Conservation (phyloP, 768 basidiomycete species). For the Tylopilus sp. region DNA sequence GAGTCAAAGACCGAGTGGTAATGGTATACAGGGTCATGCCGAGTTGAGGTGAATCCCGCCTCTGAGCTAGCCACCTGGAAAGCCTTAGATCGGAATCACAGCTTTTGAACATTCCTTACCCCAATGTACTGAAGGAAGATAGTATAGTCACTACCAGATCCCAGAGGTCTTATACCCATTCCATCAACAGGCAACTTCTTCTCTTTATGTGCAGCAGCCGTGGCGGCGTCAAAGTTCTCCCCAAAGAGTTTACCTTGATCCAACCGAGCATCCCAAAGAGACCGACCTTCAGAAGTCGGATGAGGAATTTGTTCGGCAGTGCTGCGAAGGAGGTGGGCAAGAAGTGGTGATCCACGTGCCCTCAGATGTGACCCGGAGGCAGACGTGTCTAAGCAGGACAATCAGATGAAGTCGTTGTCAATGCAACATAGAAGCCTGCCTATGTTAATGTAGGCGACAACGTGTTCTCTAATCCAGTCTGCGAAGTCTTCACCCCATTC, state of each 20-base stretch:
- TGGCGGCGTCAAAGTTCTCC: slow-evolving; percentile 28
- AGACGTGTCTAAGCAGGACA: slow-evolving; percentile 44
- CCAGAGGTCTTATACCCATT: slow-evolving; percentile 55
- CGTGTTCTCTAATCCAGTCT: slow-evolving; percentile 74
- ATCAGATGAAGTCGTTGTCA: slow-evolving; percentile 35
- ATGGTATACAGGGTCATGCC: slow-evolving; percentile 65
- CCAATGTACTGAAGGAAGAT: slow-evolving; percentile 84
- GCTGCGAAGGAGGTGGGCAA: slow-evolving; percentile 68
- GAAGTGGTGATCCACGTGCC: slow-evolving; percentile 70
- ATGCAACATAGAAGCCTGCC: slow-evolving; percentile 30
- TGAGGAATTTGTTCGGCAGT: slow-evolving; percentile 73
- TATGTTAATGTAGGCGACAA: slow-evolving; percentile 88
- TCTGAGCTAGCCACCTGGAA: slow-evolving; percentile 34
- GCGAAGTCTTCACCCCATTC: slow-evolving; percentile 95
- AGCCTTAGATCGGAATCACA: slow-evolving; percentile 1
- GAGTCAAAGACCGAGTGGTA: slow-evolving; percentile 77
- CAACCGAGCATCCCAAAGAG: slow-evolving; percentile 74
- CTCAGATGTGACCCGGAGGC: slow-evolving; percentile 50
- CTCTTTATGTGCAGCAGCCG: slow-evolving; percentile 25
- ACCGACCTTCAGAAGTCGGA: slow-evolving; percentile 58
- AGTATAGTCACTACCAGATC: slow-evolving; percentile 89
- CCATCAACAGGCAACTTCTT: slow-evolving; percentile 27
- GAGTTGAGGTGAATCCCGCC: slow-evolving; percentile 30
- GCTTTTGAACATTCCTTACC: slow-evolving; percentile 33
- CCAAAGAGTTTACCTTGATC: slow-evolving; percentile 48